Evolutionary conservation across 2,329 filamentous ascomycete species (phyloP).

Genomic region (Chalaropsis ovoidea): DNA sequence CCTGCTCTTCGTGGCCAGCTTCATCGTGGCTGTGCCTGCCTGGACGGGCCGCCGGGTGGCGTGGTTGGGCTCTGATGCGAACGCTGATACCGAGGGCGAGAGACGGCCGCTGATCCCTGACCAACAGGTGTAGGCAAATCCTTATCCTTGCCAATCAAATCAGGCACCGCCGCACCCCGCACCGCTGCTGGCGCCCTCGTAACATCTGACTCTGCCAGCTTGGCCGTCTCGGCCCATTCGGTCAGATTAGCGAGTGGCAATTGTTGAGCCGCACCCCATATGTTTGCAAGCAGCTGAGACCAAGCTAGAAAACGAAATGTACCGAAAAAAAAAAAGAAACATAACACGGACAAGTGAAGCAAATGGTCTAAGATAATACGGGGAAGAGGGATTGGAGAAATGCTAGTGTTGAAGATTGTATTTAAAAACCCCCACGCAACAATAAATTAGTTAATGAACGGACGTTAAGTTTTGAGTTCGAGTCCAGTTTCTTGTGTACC

Average conservation of each 20-base stretch:
- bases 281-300: not conserved
- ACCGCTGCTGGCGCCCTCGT: no score
- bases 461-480: not conserved
- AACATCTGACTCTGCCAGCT: not conserved
- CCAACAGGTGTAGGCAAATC: constrained; percentile 27
- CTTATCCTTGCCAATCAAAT: not conserved
- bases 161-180: not conserved
- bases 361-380: no score
- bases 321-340: constrained; percentile 12
- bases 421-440: not conserved
- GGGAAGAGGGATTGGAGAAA: no score
- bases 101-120: constrained; percentile 53
- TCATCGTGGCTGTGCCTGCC: constrained; percentile 54
- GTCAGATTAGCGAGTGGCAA: not conserved
- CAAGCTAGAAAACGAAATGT: not conserved
- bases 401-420: no score
- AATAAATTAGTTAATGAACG: not conserved
- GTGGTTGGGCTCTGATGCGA: constrained; percentile 28
- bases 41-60: constrained; percentile 49
- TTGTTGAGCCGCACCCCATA: not conserved
- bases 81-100: constrained; percentile 41
- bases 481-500: constrained; percentile 2
- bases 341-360: not conserved
- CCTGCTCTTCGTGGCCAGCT: constrained; percentile 58
- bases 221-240: not conserved